Percentiles rank a stretch among this genome's conserved stretches.
Conservation (phyloP, 495 filamentous ascomycete species). For the Cercophora newfieldiana region DNA sequence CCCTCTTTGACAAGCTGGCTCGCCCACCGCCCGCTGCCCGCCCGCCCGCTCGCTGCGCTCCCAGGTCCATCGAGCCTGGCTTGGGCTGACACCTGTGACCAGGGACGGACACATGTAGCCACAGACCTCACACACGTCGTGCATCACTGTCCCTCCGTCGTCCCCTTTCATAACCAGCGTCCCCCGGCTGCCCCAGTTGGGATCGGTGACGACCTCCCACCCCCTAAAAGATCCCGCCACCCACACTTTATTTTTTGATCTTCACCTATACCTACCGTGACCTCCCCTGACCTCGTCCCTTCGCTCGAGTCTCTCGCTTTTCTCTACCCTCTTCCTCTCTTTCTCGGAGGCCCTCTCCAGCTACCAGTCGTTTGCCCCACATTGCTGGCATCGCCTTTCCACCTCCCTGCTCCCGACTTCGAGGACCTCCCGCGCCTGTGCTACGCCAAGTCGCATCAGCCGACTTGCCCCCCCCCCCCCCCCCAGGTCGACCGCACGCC, state of each 20-base stretch:
- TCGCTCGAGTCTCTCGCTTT: slow-evolving; percentile 3
- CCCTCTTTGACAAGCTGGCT: not conserved
- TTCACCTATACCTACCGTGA: slow-evolving; percentile 17
- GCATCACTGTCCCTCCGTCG: slow-evolving; percentile 32
- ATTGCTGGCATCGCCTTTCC: not conserved
- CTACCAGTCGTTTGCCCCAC: not conserved
- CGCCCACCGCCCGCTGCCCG: too few species aligned
- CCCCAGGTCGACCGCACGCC: too few species aligned
- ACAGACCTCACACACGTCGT: slow-evolving; percentile 33
- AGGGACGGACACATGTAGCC: slow-evolving; percentile 31
- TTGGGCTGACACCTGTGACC: slow-evolving; percentile 28
- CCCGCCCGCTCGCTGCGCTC: not conserved
- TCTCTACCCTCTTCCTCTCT: not conserved
- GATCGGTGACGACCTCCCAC: slow-evolving; percentile 11
- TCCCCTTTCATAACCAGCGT: slow-evolving; percentile 29
- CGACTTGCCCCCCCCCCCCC: not conserved
- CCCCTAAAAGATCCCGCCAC: slow-evolving; percentile 29
- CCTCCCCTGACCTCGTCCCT: not conserved
- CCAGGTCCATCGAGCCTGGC: slow-evolving; percentile 7
- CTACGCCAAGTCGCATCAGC: slow-evolving; percentile 16
- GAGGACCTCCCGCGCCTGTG: slow-evolving; percentile 14
- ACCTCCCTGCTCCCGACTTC: slow-evolving; percentile 4
- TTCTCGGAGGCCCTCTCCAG: not conserved
- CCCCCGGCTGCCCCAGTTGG: slow-evolving; percentile 17
- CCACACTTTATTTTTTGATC: slow-evolving; percentile 21